Evolutionary conservation across 202 grass and related monocot species (phyloP).

Genomic region (Saccharum hybrid): DNA sequence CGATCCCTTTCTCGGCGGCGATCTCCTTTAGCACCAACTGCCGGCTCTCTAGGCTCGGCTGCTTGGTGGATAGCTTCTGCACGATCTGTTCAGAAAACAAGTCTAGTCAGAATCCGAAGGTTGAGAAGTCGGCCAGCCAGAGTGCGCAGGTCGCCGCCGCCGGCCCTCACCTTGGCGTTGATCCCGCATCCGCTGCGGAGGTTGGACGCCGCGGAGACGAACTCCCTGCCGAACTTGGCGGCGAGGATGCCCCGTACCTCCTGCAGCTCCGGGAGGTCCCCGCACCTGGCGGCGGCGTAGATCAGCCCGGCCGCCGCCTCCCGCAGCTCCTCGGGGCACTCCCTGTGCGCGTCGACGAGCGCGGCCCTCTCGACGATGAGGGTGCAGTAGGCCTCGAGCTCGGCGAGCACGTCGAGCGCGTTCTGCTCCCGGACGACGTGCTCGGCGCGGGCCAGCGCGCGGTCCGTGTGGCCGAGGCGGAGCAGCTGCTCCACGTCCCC

Average conservation of each 20-base stretch:
- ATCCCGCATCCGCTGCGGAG: constrained; percentile 68
- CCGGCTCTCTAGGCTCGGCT: constrained; percentile 67
- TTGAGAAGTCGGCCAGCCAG: background rate
- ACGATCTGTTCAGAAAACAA: constrained; percentile 56
- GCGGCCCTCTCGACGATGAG: constrained; percentile 60
- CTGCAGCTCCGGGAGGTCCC: constrained; percentile 80
- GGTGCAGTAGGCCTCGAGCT: constrained; percentile 68
- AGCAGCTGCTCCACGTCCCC: constrained; percentile 87
- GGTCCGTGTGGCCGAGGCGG: constrained; percentile 65
- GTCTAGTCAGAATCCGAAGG: background rate
- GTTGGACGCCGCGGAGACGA: constrained; percentile 56
- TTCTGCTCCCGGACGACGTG: constrained; percentile 81
- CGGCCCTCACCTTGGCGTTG: constrained; percentile 55
- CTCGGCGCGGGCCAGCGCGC: constrained; percentile 82
- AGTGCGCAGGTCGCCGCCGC: no score
- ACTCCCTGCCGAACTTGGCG: constrained; percentile 71
- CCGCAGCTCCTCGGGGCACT: constrained; percentile 86
- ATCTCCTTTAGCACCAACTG: constrained; percentile 79
- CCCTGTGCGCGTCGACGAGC: constrained; percentile 56
- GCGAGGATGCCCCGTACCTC: constrained; percentile 57
- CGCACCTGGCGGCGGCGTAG: constrained; percentile 71
- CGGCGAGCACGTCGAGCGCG: constrained; percentile 62
- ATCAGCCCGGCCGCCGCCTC: constrained; percentile 71
- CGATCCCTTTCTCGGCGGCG: constrained; percentile 72
- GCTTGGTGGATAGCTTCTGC: constrained; percentile 79